Evolutionary conservation across 495 filamentous ascomycete species (phyloP).

Genomic region (Talaromyces proteolyticus): DNA sequence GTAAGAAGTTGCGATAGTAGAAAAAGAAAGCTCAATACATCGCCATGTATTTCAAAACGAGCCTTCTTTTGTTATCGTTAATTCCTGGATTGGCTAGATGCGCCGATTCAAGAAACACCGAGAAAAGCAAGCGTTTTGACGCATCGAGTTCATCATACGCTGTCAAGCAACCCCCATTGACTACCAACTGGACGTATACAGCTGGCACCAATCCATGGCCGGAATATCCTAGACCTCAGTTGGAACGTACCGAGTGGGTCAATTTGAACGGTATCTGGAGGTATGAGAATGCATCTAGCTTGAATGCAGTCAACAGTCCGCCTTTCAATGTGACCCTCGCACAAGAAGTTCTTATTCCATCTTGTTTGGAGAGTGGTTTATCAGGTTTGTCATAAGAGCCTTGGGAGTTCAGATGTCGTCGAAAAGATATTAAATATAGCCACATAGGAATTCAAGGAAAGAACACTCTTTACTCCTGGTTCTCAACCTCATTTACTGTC

Average conservation of each 20-base stretch:
- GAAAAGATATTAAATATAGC: too few species aligned
- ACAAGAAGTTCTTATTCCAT: slow-evolving; percentile 53
- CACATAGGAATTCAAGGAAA: slow-evolving; percentile 45
- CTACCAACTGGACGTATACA: slow-evolving; percentile 56
- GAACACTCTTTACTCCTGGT: slow-evolving; percentile 52
- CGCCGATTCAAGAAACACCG: not conserved
- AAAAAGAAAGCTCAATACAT: too few species aligned
- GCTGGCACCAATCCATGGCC: slow-evolving; percentile 61
- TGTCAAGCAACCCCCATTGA: slow-evolving; percentile 38
- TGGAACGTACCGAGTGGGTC: slow-evolving; percentile 52
- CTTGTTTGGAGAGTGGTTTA: slow-evolving; percentile 55
- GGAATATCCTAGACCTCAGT: slow-evolving; percentile 59
- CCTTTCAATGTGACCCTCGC: slow-evolving; percentile 34
- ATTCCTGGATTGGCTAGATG: slow-evolving; percentile 10
- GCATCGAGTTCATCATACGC: slow-evolving; percentile 17
- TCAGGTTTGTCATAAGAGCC: slow-evolving; percentile 45
- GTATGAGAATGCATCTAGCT: slow-evolving; percentile 41
- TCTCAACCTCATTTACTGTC: slow-evolving; percentile 49
- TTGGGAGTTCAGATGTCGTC: too few species aligned
- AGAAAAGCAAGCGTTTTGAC: slow-evolving; percentile 3
- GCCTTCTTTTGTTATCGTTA: slow-evolving; percentile 13
- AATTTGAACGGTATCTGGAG: slow-evolving; percentile 63
- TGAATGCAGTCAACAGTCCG: slow-evolving; percentile 32
- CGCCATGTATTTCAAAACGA: too few species aligned
- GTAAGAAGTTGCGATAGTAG: too few species aligned